Conservation (phyloP, 208 protist genomes). For the Vickermania spadyakhi region DNA sequence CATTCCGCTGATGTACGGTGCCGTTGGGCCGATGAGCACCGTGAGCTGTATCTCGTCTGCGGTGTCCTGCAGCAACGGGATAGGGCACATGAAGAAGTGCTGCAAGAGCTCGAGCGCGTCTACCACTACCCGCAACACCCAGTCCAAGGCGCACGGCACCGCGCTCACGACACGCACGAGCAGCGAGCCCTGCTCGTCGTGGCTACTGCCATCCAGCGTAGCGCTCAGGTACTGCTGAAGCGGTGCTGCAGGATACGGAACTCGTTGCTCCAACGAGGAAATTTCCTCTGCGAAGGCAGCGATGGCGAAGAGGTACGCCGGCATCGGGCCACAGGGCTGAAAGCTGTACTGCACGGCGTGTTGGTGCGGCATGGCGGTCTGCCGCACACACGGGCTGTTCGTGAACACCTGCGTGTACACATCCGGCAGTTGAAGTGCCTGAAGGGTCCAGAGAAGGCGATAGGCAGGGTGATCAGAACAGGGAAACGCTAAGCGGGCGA, state of each 20-base stretch:
- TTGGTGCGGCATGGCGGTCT: slow-evolving; percentile 15
- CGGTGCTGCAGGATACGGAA: background rate
- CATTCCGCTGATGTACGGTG: slow-evolving; percentile 81
- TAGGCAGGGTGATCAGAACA: slow-evolving; percentile 70
- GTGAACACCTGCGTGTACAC: slow-evolving; percentile 25
- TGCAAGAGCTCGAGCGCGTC: slow-evolving; percentile 34
- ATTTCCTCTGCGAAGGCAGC: slow-evolving; percentile 17
- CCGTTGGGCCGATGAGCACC: slow-evolving; percentile 54
- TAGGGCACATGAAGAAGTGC: slow-evolving; percentile 50
- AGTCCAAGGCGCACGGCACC: slow-evolving; percentile 19
- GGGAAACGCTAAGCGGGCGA: slow-evolving; percentile 71
- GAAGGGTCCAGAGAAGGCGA: slow-evolving; percentile 44
- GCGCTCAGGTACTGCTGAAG: background rate
- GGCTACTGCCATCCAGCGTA: background rate
- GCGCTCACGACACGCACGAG: background rate
- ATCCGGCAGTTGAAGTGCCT: slow-evolving; percentile 34
- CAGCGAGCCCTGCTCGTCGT: background rate
- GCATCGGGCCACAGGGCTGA: slow-evolving; percentile 35
- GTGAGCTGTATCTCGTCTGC: slow-evolving; percentile 12
- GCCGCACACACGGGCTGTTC: slow-evolving; percentile 18
- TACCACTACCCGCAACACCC: slow-evolving; percentile 15
- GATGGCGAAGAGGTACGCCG: slow-evolving; percentile 64
- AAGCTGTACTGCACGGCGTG: slow-evolving; percentile 24
- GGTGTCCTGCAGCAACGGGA: slow-evolving; percentile 34
- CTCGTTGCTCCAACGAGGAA: slow-evolving; percentile 2